Evolutionary conservation across 139 green algal species (phyloP), one percentile per base, ranked within the genome.

Genomic region (Haematococcus lacustris): DNA sequence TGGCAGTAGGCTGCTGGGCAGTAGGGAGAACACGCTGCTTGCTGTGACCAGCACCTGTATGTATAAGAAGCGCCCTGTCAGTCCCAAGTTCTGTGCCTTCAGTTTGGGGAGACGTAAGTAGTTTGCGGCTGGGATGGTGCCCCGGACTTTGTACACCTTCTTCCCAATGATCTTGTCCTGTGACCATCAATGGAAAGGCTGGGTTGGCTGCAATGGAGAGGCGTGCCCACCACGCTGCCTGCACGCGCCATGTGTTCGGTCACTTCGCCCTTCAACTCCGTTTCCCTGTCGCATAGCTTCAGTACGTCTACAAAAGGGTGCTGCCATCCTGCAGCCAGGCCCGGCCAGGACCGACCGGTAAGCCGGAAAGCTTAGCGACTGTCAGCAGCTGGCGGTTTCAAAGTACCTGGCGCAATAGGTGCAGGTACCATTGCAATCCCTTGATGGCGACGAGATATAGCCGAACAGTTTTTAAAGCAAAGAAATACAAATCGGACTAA

Each of bases 41-140:
- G n/a, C n/a, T n/a, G n/a, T n/a, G n/a, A n/a, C n/a, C n/a, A n/a
- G n/a, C 5, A 90, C 79, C 82, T 93, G 84, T 26, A 92, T 59
- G 75, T 95, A 95, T 13, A 89, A 65, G 71, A 87, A 90, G 2
- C 85, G 78, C 3, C 87, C 88, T 1, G 78, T 86, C 4, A 91
- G 69, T 1, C 72, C 82, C 51, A 93, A 73, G n/a, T 61, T 74
- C 60, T 70, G 65, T 0, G 50, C 35, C 34, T 76, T 83, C 40
- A 43, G 23, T 57, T 80, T 81, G 2, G 88, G 87, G 53, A 94
- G 40, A 39, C 73, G 73, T n/a, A 77, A 39, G 72, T 71, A 82
- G 65, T 80, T 81, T 2, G 30, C 68, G 4, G 74, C 75, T 6
- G 75, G 75, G 37, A 85, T 81, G 0, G 62, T 65, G 66, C 72